Base-by-base conservation (phyloP, 441 rosid genomes). In the Biscutella laevigata region DNA sequence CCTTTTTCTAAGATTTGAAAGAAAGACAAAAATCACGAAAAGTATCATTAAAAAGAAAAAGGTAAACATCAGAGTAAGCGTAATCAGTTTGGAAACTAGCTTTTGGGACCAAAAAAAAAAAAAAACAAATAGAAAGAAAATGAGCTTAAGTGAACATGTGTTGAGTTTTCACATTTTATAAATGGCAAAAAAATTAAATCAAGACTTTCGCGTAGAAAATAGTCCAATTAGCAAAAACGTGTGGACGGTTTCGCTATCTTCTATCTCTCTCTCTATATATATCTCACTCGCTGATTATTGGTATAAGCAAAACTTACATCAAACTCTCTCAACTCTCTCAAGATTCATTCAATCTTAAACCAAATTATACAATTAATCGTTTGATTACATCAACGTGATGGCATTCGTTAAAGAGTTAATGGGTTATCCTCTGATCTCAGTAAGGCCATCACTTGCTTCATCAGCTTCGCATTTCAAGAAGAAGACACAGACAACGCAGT, bases 341-440 rank as follows among this genome's bases (percentile, higher is more conserved):
- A 36, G 8, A 10, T 42, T 61, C 36, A 26, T 39, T 30, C 41
- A 5, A 3, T 5, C n/a, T 15, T 9, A 3, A 30, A 22, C 27
- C 13, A 53, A 19, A 14, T n/a, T 4, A 4, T 7, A 9, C 14
- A 15, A 44, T 26, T 45, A 16, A 35, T 14, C 24, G 6, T 13
- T 22, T 19, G 21, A 33, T 27, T 40, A 42, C 24, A 19, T 14
- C 9, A 12, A 7, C 14, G 54, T 8, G 17, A 79, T 86, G 90
- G 82, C 88, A 34, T 71, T 84, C 17, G 22, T 74, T 17, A 82
- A 63, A 75, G 85, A 82, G 64, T 67, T 84, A 43, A 49, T 80
- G 86, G 84, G 91, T 49, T 29, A 19, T 59, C 79, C 79, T 30
- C 33, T 78, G 42, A 46, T 77, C 5, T 72, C 75, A 13, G 43